Conservation (phyloP, 2,329 filamentous ascomycete genomes). For the Fusarium mangiferae region DNA sequence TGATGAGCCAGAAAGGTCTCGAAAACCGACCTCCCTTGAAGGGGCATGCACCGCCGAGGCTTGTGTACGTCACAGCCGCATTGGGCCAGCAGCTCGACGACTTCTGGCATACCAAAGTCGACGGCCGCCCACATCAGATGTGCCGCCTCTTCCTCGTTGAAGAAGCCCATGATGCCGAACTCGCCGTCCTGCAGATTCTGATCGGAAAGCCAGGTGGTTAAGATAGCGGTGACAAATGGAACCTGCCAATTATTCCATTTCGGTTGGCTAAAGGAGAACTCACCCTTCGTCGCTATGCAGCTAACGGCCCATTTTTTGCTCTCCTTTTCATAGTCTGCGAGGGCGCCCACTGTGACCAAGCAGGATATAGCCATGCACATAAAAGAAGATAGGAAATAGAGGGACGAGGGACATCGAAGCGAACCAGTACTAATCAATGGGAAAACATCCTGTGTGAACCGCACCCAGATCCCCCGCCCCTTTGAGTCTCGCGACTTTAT, state of each 20-base stretch:
- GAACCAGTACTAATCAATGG: conserved; percentile 8
- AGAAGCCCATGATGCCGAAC: background rate
- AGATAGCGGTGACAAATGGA: conserved; percentile 12
- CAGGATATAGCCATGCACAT: conserved; percentile 24
- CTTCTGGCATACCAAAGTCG: background rate
- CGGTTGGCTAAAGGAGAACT: background rate
- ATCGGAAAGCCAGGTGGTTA: background rate
- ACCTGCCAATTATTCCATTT: conserved; percentile 29
- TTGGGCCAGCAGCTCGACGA: conserved; percentile 24
- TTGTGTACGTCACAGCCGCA: conserved; percentile 20
- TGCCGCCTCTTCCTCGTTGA: conserved; percentile 13
- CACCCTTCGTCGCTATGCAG: conserved; percentile 12
- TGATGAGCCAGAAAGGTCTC: conserved; percentile 20
- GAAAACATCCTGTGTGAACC: conserved; percentile 39
- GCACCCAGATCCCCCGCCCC: conserved; percentile 40
- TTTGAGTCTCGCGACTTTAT: conserved; percentile 27
- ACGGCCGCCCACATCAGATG: conserved; percentile 23
- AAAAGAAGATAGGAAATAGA: conserved; percentile 29
- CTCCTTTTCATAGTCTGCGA: conserved; percentile 27
- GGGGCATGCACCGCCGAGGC: background rate
- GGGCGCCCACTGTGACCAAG: conserved; percentile 23
- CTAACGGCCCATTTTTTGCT: conserved; percentile 29
- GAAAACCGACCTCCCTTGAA: conserved; percentile 17
- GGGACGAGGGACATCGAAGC: conserved; percentile 2
- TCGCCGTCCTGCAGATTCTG: background rate